Percentiles rank a stretch among this genome's conserved stretches.
Conservation (phyloP, 2,329 filamentous ascomycete genomes). For the Pezicula carpinea region DNA sequence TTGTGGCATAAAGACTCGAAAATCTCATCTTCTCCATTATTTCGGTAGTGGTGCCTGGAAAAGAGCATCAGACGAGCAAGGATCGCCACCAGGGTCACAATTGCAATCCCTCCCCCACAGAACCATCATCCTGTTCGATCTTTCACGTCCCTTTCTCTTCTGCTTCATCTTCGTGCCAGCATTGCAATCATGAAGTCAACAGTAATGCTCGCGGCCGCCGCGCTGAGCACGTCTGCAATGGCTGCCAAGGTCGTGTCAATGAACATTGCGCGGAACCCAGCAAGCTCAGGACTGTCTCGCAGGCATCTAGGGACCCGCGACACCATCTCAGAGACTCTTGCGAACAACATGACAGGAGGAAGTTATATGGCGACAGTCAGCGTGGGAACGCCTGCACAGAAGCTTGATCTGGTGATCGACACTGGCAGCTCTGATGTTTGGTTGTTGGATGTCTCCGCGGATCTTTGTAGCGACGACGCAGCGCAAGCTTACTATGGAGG, state of each 20-base stretch:
- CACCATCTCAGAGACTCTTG: slow-evolving; percentile 16
- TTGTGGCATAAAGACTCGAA: no score
- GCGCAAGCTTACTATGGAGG: slow-evolving; percentile 26
- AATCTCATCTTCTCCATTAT: no score
- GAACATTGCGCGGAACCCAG: not conserved
- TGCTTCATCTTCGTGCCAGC: no score
- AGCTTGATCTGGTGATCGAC: slow-evolving; percentile 51
- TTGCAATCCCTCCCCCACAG: no score
- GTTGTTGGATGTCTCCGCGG: slow-evolving; percentile 38
- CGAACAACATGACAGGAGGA: slow-evolving; percentile 49
- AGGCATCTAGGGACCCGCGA: not conserved
- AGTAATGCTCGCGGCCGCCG: no score
- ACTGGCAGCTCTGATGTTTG: slow-evolving; percentile 62
- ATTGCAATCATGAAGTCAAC: no score
- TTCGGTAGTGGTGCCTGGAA: no score
- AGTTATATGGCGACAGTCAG: slow-evolving; percentile 44
- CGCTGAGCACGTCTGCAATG: no score
- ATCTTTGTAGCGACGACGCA: slow-evolving; percentile 9
- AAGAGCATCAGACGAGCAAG: no score
- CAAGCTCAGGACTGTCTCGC: not conserved
- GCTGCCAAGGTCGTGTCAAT: not conserved
- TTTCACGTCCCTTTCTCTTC: no score
- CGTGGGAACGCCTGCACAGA: slow-evolving; percentile 56
- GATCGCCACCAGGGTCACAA: no score
- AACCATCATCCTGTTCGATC: no score